phyloP scores from a whole-genome alignment of 73 alveolate genomes.

The Paramecium caudatum region DNA sequence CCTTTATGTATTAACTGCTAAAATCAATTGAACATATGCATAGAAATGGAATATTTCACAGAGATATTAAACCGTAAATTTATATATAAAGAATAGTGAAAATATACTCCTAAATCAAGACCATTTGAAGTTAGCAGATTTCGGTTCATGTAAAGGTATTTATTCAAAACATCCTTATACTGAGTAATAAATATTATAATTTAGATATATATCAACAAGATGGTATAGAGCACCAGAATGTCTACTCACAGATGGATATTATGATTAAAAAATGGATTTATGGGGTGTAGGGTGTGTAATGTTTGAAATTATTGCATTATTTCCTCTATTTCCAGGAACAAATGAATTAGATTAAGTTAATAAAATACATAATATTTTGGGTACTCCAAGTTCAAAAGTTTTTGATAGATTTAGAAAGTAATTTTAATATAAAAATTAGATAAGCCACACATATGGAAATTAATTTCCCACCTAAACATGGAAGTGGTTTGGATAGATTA shows the following conservation, averaged over 20 bases:
- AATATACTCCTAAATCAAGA: conserved; percentile 75
- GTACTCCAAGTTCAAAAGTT: conserved; percentile 94
- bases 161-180: conserved; percentile 96
- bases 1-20: conserved; percentile 83
- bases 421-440: not conserved
- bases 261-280: conserved; percentile 98
- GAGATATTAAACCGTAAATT: conserved; percentile 93
- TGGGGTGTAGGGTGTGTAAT: conserved; percentile 99
- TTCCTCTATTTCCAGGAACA: conserved; percentile 98
- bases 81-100: conserved; percentile 44
- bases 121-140: conserved; percentile 93
- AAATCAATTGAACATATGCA: conserved; percentile 98
- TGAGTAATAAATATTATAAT: conserved; percentile 73
- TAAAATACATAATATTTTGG: conserved; percentile 96
- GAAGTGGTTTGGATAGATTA: conserved; percentile 91
- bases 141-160: conserved; percentile 96
- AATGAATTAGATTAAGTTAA: conserved; percentile 97
- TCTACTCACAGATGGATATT: conserved; percentile 99
- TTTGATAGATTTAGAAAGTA: conserved; percentile 86
- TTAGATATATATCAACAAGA: conserved; percentile 90
- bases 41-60: conserved; percentile 96
- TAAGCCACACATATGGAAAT: conserved; percentile 92
- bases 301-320: conserved; percentile 94
- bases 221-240: conserved; percentile 99
- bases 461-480: conserved; percentile 90